These are phyloP conservation scores for Phycomyces blakesleeanus DNA, from an alignment of 192 early-diverging fungal genomes.

Conservation along the genomic window DNA sequence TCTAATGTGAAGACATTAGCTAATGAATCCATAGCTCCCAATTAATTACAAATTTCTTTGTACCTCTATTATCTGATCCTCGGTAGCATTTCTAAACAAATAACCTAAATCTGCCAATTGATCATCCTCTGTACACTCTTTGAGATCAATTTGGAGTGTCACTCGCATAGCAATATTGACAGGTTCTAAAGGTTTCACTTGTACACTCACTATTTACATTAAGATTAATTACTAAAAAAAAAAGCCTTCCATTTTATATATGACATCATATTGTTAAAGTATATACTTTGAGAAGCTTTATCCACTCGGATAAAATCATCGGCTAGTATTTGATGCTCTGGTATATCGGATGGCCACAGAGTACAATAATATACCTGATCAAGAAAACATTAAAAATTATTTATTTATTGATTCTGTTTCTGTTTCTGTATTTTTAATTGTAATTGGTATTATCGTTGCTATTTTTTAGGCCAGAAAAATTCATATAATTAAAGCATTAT, in stretches of 20 bases:
- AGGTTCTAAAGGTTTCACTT: background rate
- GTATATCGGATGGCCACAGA: conserved; percentile 7
- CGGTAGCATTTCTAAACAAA: background rate
- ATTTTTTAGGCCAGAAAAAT: too few species aligned
- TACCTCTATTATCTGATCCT: conserved; percentile 1
- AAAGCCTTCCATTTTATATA: too few species aligned
- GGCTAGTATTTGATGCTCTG: background rate
- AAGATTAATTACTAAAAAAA: too few species aligned
- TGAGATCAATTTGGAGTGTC: background rate
- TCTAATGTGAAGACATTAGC: background rate
- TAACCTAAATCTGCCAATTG: conserved; percentile 2
- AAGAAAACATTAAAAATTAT: background rate
- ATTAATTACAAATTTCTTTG: background rate
- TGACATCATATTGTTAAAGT: background rate
- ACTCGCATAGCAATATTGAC: background rate
- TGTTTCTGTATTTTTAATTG: too few species aligned
- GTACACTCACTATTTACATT: background rate
- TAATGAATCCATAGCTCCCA: background rate
- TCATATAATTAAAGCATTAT: too few species aligned
- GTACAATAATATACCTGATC: conserved; percentile 12
- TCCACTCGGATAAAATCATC: background rate
- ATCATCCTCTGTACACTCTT: background rate
- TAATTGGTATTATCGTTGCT: too few species aligned
- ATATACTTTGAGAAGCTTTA: background rate
- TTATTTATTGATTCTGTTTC: background rate